Evolutionary conservation across 495 filamentous ascomycete genomes (phyloP), one percentile per base, ranked within the genome.

Genomic region (Staphylotrichum longicolle): DNA sequence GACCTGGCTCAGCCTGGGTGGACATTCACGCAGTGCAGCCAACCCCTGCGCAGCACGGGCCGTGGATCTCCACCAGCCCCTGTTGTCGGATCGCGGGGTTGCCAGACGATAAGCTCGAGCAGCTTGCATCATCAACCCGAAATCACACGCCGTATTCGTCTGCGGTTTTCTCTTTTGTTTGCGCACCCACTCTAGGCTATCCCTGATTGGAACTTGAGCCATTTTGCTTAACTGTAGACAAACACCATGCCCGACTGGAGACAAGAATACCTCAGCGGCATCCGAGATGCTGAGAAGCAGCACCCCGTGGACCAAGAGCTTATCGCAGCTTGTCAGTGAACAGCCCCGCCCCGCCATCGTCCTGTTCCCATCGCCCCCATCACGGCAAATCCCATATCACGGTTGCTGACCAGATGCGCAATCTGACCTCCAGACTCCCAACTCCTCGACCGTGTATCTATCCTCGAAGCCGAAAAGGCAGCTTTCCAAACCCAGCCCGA

Each of bases 381-480:
- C 20, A 27, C 20, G 20, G 20, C 20, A 1, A 27, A 1, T 27
- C 1, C 20, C 1, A 1, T 0, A 27, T 27, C 1, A 27, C 20
- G 1, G 20, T 27, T 27, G 20, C 69, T 72, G 53, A 69, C 65
- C 53, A 40, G 45, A 14, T 33, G 30, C 11, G 11, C 41, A 20
- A 32, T 48, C 45, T 32, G 8, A 15, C 30, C 56, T 61, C 46
- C 63, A 91, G 90, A 87, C 78, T 85, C 86, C 41, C 80, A 80
- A 54, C 83, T 93, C 30, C 84, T 85, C 54, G 88, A 90, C 74
- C 84, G 87, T 49, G 78, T 88, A 52, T 75, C 85, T 33, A 71
- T 74, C 20, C 75, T 86, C 55, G 78, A 86, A 71, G 76, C 79
- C 54, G 78, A 82, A 63, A 81, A 80, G 52, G 75, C 69, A 20